Conservation (phyloP, 1,284 basidiomycete genomes). For the Leccinum pallidistipes region DNA sequence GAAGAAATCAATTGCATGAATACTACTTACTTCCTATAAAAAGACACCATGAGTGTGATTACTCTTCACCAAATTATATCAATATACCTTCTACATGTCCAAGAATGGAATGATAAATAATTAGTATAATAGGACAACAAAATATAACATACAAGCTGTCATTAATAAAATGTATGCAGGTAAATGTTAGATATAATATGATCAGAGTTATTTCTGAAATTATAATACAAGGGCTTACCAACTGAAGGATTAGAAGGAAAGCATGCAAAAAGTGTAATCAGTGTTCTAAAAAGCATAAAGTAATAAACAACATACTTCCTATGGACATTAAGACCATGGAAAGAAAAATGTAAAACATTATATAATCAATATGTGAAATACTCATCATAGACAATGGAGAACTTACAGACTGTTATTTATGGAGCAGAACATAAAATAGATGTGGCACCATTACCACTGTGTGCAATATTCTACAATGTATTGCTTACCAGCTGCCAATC, state of each 20-base stretch:
- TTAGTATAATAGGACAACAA: neutral
- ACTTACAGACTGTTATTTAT: neutral
- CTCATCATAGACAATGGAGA: neutral
- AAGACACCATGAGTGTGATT: neutral
- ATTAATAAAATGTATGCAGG: neutral
- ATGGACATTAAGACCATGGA: neutral
- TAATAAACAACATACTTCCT: neutral
- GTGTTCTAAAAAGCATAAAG: neutral
- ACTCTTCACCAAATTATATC: neutral
- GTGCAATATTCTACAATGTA: neutral
- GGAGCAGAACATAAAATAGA: neutral
- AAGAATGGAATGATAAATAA: neutral
- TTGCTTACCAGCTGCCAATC: neutral
- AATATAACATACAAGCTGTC: neutral
- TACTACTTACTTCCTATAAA: neutral
- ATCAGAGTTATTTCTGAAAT: neutral
- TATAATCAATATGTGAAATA: neutral
- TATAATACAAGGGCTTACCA: neutral
- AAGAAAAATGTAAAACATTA: neutral
- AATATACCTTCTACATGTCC: neutral
- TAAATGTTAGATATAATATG: neutral
- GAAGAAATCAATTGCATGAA: neutral
- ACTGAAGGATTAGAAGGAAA: neutral
- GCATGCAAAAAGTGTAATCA: neutral
- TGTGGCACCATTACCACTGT: neutral